Percentiles rank a stretch among this genome's conserved stretches.
Conservation (phyloP, 805 yeast species). For the Torulaspora microellipsoides region DNA sequence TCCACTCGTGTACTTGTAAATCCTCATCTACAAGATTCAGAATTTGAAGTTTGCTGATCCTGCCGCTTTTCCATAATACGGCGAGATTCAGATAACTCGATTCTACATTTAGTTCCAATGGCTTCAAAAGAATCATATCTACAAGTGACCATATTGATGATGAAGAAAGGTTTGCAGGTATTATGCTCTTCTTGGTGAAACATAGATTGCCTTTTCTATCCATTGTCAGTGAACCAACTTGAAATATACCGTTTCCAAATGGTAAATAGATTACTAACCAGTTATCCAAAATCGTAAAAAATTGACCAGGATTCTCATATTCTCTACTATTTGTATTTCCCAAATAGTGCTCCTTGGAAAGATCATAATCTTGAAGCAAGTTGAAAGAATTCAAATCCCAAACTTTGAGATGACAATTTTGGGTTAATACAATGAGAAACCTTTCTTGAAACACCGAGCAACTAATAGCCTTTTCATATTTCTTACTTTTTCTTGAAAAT, state of each 20-base stretch:
- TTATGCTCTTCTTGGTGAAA: conserved; percentile 10
- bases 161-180: conserved; percentile 28
- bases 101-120: conserved; percentile 20
- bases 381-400: conserved; percentile 27
- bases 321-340: conserved; percentile 13
- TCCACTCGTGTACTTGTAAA: conserved; percentile 24
- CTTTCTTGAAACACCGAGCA: conserved; percentile 19
- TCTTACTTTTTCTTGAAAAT: conserved; percentile 17
- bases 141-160: conserved; percentile 32
- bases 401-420: conserved; percentile 26
- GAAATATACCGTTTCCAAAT: conserved; percentile 41
- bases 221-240: conserved; percentile 34
- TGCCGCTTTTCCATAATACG: conserved; percentile 62
- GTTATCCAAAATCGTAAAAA: conserved; percentile 34
- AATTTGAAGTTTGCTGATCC: conserved; percentile 44
- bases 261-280: conserved; percentile 40
- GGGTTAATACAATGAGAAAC: conserved; percentile 26
- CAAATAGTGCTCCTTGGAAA: conserved; percentile 16
- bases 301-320: conserved; percentile 32
- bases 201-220: conserved; percentile 14
- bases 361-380: conserved; percentile 19
- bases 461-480: conserved; percentile 22
- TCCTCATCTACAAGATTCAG: conserved; percentile 30
- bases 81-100: conserved; percentile 34
- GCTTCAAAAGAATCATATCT: conserved; percentile 26